Base-by-base conservation (phyloP, 139 green algal genomes). In the Picochlorum sp. region DNA sequence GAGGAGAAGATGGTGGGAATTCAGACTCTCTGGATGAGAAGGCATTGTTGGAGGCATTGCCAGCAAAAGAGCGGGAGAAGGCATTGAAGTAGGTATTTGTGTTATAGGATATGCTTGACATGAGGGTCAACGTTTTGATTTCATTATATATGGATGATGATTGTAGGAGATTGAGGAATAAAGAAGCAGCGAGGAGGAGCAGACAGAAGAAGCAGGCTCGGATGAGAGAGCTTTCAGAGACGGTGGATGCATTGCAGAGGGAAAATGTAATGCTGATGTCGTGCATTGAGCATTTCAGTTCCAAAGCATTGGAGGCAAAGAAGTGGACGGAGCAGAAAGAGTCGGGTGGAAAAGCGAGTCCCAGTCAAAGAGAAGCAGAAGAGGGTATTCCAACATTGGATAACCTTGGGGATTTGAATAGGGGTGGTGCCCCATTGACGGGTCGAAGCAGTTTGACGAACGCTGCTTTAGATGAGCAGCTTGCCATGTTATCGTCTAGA, bases 201-300 rank as follows among this genome's bases (percentile, higher is more conserved):
- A 63, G 69, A 5, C 62, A 76, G 45, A 52, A 68, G 28, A 76
- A 76, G 52, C 28, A 56, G 6, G 56, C 49, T 54, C 65, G 65
- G 23, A 76, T 76, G 18, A 26, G 4, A 8, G 2, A 49, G 2
- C 69, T 76, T 52, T 28, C 32, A 6, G 8, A 21, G 11, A 56
- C 61, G 23, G 62, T 75, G 30, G 26, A 46, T 18, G 23, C 44
- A 16, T 58, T 74, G 56, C 28, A 74, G 15, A 18, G 18, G 10
- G 69, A 68, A 49, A 76, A 76, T 51, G 60, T 75, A 38, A 32
- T 76, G 24, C 62, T 76, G 49, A 46, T 69, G n/a, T 63, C 75
- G 54, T 76, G 69, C 38, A 49, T 76, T 34, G 65, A 76, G 30
- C 52, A 76, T 67, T 57, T 76, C 20, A 68, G 49, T 5, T 21